A percentile compares a stretch with the other conserved stretches of the same genome.
These are phyloP conservation scores for Phialemonium atrogriseum DNA, from an alignment of 2,329 filamentous ascomycete species.

Conservation along the genomic window DNA sequence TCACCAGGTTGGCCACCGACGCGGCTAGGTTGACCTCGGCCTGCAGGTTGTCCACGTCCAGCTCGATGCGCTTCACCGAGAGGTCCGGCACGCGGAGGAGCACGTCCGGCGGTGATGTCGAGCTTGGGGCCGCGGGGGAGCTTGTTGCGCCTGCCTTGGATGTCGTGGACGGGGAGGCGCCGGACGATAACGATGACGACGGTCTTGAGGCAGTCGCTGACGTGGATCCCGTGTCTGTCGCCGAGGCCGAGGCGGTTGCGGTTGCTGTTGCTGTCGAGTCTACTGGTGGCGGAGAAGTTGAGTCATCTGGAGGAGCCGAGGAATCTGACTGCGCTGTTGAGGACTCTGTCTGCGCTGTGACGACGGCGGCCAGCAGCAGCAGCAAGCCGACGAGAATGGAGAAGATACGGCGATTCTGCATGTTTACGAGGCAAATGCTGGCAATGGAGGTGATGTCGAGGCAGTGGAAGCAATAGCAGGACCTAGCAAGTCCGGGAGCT, in stretches of 20 bases:
- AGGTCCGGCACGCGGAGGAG: conserved; percentile 49
- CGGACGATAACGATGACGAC: conserved; percentile 6
- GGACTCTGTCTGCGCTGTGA: conserved; percentile 21
- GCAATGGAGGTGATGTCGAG: conserved; percentile 1
- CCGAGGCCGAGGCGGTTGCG: conserved; percentile 5
- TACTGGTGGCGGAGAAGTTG: conserved; percentile 5
- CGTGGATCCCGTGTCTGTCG: conserved; percentile 9
- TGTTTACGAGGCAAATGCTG: conserved; percentile 8
- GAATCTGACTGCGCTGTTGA: conserved; percentile 15
- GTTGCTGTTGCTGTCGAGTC: conserved; percentile 11
- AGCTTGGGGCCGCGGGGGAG: conserved; percentile 12
- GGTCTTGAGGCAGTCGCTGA: conserved; percentile 8
- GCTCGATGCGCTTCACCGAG: conserved; percentile 49
- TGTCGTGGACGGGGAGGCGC: conserved; percentile 10
- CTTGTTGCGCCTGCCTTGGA: conserved; percentile 12
- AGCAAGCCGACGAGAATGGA: conserved; percentile 22
- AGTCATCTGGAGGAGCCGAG: too few relatives aligned
- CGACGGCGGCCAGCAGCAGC: conserved; percentile 14
- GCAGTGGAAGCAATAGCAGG: too few relatives aligned
- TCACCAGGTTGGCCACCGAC: conserved; percentile 49
- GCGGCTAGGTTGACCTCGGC: conserved; percentile 54
- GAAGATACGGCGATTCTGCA: conserved; percentile 12
- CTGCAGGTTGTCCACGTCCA: conserved; percentile 49
- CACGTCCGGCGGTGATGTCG: conserved; percentile 42
- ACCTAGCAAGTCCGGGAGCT: too few relatives aligned